Percentiles rank a stretch among this genome's conserved stretches.
Conservation (phyloP, 768 basidiomycete species). For the Mycena pura region DNA sequence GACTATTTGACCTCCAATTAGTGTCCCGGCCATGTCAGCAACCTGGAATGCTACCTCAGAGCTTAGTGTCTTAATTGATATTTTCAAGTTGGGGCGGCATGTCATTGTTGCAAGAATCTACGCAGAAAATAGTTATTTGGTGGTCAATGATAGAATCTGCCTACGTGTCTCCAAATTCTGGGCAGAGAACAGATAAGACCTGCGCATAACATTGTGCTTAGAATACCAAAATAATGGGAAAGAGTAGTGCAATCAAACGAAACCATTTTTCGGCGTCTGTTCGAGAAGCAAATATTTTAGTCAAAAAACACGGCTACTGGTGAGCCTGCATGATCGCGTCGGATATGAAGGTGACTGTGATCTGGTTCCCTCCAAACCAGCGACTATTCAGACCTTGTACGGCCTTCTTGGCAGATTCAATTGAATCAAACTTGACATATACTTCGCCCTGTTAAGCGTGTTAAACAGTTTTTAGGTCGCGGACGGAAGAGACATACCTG, state of each 20-base stretch:
- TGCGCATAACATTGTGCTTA: conserved; percentile 39
- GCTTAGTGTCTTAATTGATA: not conserved
- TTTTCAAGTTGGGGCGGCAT: conserved; percentile 14
- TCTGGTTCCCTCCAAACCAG: conserved; percentile 94
- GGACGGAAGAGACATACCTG: conserved; percentile 59
- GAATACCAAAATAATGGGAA: conserved; percentile 35
- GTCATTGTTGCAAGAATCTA: conserved; percentile 43
- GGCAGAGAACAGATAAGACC: conserved; percentile 33
- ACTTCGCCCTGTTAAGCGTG: conserved; percentile 83
- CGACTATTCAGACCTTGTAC: conserved; percentile 92
- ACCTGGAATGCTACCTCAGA: conserved; percentile 8
- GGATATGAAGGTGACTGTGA: conserved; percentile 87
- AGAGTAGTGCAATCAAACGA: conserved; percentile 35
- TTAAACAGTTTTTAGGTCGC: not conserved
- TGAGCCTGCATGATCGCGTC: conserved; percentile 95
- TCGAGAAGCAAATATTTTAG: conserved; percentile 45
- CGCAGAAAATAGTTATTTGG: conserved; percentile 43
- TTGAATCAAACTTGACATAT: conserved; percentile 86
- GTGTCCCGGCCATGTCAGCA: not conserved
- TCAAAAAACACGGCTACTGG: conserved; percentile 53
- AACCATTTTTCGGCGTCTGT: conserved; percentile 41
- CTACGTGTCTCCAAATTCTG: conserved; percentile 39
- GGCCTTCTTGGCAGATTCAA: conserved; percentile 84
- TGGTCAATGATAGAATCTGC: conserved; percentile 48
- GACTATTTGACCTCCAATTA: conserved; percentile 15